Evolutionary conservation across 2,329 filamentous ascomycete species (phyloP).

Genomic region (Alternaria triticina): DNA sequence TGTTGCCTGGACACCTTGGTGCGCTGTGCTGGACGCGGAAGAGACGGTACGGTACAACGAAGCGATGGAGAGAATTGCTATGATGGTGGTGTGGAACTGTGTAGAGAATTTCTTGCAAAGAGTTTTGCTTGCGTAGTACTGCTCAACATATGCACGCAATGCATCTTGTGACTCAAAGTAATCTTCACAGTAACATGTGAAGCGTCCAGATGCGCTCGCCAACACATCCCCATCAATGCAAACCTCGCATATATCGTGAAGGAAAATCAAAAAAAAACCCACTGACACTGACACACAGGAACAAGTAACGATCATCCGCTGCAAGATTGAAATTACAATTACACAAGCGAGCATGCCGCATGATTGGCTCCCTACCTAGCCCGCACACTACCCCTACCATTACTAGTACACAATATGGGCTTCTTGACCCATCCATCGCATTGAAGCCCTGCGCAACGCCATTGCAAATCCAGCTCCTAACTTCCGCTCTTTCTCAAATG

Average conservation of each 20-base stretch:
- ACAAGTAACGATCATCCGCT: slow-evolving; percentile 8
- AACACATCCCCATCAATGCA: background rate
- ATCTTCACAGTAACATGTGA: background rate
- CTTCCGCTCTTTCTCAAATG: slow-evolving; percentile 1
- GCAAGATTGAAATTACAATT: slow-evolving; percentile 33
- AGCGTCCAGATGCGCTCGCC: background rate
- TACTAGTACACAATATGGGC: slow-evolving; percentile 1
- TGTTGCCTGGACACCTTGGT: slow-evolving; percentile 21
- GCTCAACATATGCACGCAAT: slow-evolving; percentile 3
- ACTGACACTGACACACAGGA: slow-evolving; percentile 13
- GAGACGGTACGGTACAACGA: background rate
- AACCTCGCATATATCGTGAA: background rate
- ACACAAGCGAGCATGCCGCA: slow-evolving; percentile 19
- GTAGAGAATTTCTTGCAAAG: slow-evolving; percentile 9
- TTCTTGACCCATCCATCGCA: slow-evolving; percentile 10
- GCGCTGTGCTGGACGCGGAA: slow-evolving; percentile 17
- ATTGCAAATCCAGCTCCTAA: slow-evolving; percentile 4
- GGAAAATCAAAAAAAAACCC: background rate
- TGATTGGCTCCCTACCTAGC: slow-evolving; percentile 25
- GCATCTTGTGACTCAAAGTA: slow-evolving; percentile 1
- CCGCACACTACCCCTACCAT: slow-evolving; percentile 13
- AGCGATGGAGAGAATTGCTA: background rate
- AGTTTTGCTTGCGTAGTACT: background rate
- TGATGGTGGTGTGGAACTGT: background rate
- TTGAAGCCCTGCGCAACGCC: no score